Evolutionary conservation across 1,139 yeast species (phyloP).

Genomic region (Entelexis paramagnoliae): DNA sequence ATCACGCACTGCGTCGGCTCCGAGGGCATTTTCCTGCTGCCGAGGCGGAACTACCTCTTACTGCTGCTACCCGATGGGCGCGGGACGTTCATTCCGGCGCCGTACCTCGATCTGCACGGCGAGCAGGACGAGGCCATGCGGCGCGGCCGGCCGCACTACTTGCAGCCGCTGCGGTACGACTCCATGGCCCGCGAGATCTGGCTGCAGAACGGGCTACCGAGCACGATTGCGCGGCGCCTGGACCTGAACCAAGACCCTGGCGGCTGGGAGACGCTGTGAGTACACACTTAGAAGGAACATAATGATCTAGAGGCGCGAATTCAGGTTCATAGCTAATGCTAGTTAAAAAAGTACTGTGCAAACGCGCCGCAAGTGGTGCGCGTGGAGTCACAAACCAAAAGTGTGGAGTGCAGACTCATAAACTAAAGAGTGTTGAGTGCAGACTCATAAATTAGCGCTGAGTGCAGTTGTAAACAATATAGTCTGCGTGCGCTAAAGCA

Average conservation of each 20-base stretch:
- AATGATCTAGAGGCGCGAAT: too few species aligned
- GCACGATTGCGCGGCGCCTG: constrained; percentile 64
- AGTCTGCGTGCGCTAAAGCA: too few species aligned
- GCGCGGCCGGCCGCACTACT: constrained; percentile 59
- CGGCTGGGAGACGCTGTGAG: constrained; percentile 85
- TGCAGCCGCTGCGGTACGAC: constrained; percentile 56
- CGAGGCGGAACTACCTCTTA: constrained; percentile 60
- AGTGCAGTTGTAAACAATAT: too few species aligned
- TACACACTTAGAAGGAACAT: background rate
- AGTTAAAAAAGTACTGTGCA: too few species aligned
- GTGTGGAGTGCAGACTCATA: too few species aligned
- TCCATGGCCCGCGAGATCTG: constrained; percentile 58
- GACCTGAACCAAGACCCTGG: constrained; percentile 78
- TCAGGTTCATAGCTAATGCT: too few species aligned
- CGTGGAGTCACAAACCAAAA: too few species aligned
- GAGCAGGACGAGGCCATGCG: constrained; percentile 59
- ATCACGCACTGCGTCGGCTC: constrained; percentile 44
- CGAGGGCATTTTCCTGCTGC: constrained; percentile 69
- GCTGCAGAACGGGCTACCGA: constrained; percentile 72
- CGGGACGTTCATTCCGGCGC: constrained; percentile 79
- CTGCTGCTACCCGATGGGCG: constrained; percentile 49
- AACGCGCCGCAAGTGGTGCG: too few species aligned
- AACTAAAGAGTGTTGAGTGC: too few species aligned
- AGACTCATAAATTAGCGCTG: too few species aligned
- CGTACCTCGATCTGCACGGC: constrained; percentile 79